Evolutionary conservation across 768 basidiomycete species (phyloP).

Genomic region (Pilatotrama ljubarskyi): DNA sequence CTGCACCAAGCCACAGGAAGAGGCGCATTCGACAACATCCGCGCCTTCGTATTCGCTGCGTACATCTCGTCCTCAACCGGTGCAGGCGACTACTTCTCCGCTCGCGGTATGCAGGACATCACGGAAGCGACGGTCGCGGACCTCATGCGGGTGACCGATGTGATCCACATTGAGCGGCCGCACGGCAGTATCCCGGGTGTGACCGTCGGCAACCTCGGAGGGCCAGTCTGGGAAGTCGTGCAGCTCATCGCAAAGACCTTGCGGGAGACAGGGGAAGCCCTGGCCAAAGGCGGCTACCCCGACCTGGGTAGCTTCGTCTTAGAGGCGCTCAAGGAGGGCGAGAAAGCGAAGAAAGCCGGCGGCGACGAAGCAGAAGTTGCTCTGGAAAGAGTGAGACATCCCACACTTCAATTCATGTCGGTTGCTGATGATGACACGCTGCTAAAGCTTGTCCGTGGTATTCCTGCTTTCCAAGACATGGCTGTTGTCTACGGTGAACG

Average conservation of each 20-base stretch:
- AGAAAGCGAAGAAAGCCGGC: constrained; percentile 20
- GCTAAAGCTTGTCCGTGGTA: constrained; percentile 66
- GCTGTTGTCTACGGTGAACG: constrained; percentile 61
- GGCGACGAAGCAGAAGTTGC: constrained; percentile 26
- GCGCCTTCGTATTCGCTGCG: constrained; percentile 69
- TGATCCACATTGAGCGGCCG: constrained; percentile 65
- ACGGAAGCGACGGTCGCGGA: constrained; percentile 62
- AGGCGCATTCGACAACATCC: constrained; percentile 83
- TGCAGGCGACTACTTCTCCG: constrained; percentile 57
- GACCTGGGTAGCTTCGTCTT: constrained; percentile 75
- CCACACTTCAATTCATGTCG: no score
- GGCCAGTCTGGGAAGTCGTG: constrained; percentile 73
- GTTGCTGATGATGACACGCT: neutral
- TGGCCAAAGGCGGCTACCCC: constrained; percentile 60
- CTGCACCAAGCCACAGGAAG: constrained; percentile 72
- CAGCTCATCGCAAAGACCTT: constrained; percentile 60
- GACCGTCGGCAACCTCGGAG: constrained; percentile 73
- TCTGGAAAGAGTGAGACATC: constrained; percentile 25
- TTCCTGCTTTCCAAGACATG: constrained; percentile 86
- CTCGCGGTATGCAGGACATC: constrained; percentile 62
- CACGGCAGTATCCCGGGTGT: constrained; percentile 72
- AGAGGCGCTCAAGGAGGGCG: constrained; percentile 60
- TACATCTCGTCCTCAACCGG: constrained; percentile 65
- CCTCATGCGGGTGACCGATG: constrained; percentile 57
- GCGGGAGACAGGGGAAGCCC: constrained; percentile 70